phyloP scores from a whole-genome alignment of 2,329 filamentous ascomycete genomes.

The Penicillium sp. region DNA sequence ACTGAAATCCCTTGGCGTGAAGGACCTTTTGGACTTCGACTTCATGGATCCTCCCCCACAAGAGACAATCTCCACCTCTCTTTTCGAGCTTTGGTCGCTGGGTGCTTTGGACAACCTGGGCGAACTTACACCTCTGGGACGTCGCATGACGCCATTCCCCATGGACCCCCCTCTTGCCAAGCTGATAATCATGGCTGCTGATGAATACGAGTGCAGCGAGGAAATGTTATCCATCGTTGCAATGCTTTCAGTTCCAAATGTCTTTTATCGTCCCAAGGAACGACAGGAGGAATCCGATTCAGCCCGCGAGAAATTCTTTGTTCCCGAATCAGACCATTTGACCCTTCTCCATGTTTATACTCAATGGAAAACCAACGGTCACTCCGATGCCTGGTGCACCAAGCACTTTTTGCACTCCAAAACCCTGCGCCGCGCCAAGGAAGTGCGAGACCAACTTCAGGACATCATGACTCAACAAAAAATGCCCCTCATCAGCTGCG shows the following conservation, averaged over 20 bases:
- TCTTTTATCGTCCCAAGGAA: conserved; percentile 96
- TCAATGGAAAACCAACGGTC: conserved; percentile 90
- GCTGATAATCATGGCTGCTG: conserved; percentile 84
- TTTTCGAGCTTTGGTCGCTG: conserved; percentile 96
- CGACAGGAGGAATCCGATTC: conserved; percentile 94
- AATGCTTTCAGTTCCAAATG: conserved; percentile 94
- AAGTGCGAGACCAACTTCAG: conserved; percentile 87
- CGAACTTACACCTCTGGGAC: conserved; percentile 80
- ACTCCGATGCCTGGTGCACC: conserved; percentile 86
- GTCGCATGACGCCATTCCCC: conserved; percentile 93
- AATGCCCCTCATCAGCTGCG: conserved; percentile 81
- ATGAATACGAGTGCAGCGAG: conserved; percentile 87
- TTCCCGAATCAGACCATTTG: conserved; percentile 93
- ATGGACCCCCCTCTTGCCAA: conserved; percentile 98
- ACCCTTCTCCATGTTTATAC: conserved; percentile 94
- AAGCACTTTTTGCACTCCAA: conserved; percentile 96
- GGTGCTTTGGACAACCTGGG: conserved; percentile 92
- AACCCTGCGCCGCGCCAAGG: conserved; percentile 82
- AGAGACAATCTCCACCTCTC: conserved; percentile 93
- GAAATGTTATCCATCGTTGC: conserved; percentile 98
- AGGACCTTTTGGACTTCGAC: conserved; percentile 91
- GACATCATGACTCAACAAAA: conserved; percentile 95
- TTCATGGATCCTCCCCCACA: conserved; percentile 99
- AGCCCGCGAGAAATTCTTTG: conserved; percentile 96
- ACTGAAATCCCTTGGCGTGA: conserved; percentile 90